Conservation (phyloP, 208 protist genomes). For the Leishmania tropica region DNA sequence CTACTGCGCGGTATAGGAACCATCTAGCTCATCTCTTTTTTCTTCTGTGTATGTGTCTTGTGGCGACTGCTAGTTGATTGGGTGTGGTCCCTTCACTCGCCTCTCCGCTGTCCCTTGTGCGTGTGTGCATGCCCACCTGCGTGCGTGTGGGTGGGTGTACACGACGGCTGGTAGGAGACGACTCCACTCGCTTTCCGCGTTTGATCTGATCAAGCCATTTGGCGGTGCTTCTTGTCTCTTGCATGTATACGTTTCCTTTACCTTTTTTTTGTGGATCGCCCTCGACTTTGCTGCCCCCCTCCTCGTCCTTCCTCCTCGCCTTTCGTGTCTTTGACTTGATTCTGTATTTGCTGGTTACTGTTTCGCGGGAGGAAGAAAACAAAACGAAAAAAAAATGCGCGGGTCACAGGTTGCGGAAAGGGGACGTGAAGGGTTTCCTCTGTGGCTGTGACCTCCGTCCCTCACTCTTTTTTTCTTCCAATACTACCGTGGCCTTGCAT, state of each 20-base stretch:
- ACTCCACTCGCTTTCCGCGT: neutral
- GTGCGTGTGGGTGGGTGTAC: neutral
- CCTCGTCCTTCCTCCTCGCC: neutral
- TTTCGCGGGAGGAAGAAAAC: too few species aligned
- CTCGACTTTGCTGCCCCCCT: neutral
- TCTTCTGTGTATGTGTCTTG: neutral
- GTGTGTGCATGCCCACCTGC: neutral
- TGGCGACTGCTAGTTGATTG: neutral
- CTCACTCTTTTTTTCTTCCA: neutral
- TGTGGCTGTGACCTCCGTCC: neutral
- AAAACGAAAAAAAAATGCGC: too few species aligned
- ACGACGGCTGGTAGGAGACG: too few species aligned
- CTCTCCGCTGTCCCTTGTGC: neutral
- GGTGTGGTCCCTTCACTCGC: neutral
- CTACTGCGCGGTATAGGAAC: neutral
- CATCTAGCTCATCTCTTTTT: neutral
- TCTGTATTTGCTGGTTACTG: constrained; percentile 4
- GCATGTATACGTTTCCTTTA: neutral
- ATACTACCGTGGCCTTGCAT: neutral
- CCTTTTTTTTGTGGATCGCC: neutral
- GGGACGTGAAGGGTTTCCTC: too few species aligned
- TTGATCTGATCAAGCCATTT: neutral
- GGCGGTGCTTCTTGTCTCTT: neutral
- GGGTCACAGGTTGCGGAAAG: too few species aligned
- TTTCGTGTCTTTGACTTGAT: constrained; percentile 15